These are phyloP conservation scores for Diospyros kaki DNA, from an alignment of 148 eudicot species.

Conservation along the genomic window DNA sequence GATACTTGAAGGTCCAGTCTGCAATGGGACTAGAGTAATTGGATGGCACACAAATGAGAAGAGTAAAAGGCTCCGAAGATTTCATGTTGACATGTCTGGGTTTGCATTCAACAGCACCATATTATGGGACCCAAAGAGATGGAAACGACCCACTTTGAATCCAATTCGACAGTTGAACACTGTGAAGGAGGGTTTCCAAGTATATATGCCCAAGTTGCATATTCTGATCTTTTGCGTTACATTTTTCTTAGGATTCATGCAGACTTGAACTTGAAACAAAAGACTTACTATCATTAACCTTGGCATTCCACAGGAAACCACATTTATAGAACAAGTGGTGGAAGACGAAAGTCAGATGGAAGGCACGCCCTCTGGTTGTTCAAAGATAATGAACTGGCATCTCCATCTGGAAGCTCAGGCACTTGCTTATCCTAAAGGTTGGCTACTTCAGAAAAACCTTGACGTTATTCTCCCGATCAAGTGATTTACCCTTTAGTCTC, in stretches of 20 bases:
- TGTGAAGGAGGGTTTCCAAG: slow-evolving; percentile 96
- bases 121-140: slow-evolving; percentile 91
- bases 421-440: slow-evolving; percentile 69
- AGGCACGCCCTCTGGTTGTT: slow-evolving; percentile 57
- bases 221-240: neutral
- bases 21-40: slow-evolving; percentile 70
- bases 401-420: slow-evolving; percentile 74
- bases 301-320: slow-evolving; percentile 64
- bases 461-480: slow-evolving; percentile 37
- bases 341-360: slow-evolving; percentile 97
- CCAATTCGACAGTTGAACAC: slow-evolving; percentile 81
- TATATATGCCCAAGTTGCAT: slow-evolving; percentile 15
- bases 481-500: slow-evolving; percentile 16
- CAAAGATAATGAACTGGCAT: slow-evolving; percentile 89
- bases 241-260: neutral
- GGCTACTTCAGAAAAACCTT: slow-evolving; percentile 72
- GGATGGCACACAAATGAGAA: slow-evolving; percentile 99
- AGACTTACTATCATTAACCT: neutral
- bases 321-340: slow-evolving; percentile 87
- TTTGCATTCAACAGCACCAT: slow-evolving; percentile 98
- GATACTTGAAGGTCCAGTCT: slow-evolving; percentile 85
- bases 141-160: slow-evolving; percentile 62
- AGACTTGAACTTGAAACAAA: neutral
- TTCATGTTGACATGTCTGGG: slow-evolving; percentile 98
- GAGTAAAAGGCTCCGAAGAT: slow-evolving; percentile 86